These are phyloP conservation scores for Rhodotorula sp. DNA, from an alignment of 1,284 basidiomycete species.

Conservation along the genomic window DNA sequence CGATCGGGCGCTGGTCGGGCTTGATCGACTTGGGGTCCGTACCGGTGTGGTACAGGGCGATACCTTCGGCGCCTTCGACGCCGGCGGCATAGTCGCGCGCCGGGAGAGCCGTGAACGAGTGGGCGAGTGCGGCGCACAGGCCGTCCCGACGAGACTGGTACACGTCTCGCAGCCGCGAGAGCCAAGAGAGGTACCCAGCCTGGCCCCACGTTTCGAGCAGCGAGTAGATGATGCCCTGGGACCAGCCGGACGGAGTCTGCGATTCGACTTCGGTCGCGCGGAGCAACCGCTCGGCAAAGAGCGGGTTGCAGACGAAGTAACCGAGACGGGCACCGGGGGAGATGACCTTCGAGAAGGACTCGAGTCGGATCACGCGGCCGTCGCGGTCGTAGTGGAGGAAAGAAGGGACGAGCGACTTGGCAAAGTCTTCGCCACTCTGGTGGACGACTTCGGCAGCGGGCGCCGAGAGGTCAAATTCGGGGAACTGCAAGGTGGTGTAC, in stretches of 20 bases:
- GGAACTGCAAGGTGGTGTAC: slow-evolving; percentile 63
- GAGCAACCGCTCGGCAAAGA: slow-evolving; percentile 69
- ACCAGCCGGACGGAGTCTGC: slow-evolving; percentile 71
- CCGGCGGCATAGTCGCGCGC: slow-evolving; percentile 9
- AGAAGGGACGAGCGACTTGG: slow-evolving; percentile 61
- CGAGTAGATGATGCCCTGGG: slow-evolving; percentile 47
- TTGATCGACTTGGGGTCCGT: background rate
- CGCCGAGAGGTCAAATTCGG: slow-evolving; percentile 53
- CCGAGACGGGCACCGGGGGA: slow-evolving; percentile 71
- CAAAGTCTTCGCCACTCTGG: slow-evolving; percentile 48
- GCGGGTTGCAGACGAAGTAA: slow-evolving; percentile 67
- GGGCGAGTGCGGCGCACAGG: slow-evolving; percentile 58
- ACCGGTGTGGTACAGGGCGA: slow-evolving; percentile 17
- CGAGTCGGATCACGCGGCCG: slow-evolving; percentile 72
- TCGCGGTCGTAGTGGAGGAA: slow-evolving; percentile 73
- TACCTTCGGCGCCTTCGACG: slow-evolving; percentile 15
- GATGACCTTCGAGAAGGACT: slow-evolving; percentile 63
- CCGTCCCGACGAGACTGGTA: slow-evolving; percentile 61
- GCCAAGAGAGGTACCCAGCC: slow-evolving; percentile 72
- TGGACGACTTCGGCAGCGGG: slow-evolving; percentile 37
- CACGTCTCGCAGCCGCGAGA: slow-evolving; percentile 59
- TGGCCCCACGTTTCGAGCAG: slow-evolving; percentile 45
- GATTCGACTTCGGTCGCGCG: slow-evolving; percentile 67
- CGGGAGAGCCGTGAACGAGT: slow-evolving; percentile 9
- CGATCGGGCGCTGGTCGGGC: slow-evolving; percentile 17